phyloP scores from a whole-genome alignment of 148 eudicot species.

The Camellia lanceoleosa region DNA sequence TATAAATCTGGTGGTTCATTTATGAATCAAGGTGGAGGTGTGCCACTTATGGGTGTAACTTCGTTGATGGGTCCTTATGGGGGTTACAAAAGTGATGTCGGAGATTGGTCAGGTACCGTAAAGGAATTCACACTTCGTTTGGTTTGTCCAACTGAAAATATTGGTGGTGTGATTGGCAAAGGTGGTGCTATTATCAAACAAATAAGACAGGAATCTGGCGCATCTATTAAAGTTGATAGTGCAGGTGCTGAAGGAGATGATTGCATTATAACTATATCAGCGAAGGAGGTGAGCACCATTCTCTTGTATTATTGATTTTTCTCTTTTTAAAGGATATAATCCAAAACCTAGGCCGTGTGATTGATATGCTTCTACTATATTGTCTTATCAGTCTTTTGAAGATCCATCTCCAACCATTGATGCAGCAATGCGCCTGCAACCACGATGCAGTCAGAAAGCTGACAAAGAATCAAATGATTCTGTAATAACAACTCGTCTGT shows the following conservation, averaged over 20 bases:
- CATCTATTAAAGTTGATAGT: constrained; percentile 81
- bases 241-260: constrained; percentile 76
- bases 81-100: constrained; percentile 47
- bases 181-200: constrained; percentile 89
- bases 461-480: constrained; percentile 72
- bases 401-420: constrained; percentile 81
- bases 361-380: not conserved
- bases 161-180: constrained; percentile 94
- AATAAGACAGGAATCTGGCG: constrained; percentile 87
- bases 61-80: constrained; percentile 67
- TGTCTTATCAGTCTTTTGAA: constrained; percentile 51
- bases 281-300: constrained; percentile 65
- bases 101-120: constrained; percentile 48
- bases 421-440: constrained; percentile 89
- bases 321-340: not conserved
- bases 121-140: constrained; percentile 82
- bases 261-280: constrained; percentile 72
- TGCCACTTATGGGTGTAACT: constrained; percentile 50
- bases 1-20: constrained; percentile 59
- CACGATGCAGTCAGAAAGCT: constrained; percentile 73
- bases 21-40: constrained; percentile 48
- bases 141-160: constrained; percentile 78
- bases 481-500: constrained; percentile 66
- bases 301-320: not conserved
- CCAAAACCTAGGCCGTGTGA: not conserved